These are phyloP conservation scores for Penicillium subrubescens DNA, from an alignment of 495 filamentous ascomycete genomes.

Conservation along the genomic window DNA sequence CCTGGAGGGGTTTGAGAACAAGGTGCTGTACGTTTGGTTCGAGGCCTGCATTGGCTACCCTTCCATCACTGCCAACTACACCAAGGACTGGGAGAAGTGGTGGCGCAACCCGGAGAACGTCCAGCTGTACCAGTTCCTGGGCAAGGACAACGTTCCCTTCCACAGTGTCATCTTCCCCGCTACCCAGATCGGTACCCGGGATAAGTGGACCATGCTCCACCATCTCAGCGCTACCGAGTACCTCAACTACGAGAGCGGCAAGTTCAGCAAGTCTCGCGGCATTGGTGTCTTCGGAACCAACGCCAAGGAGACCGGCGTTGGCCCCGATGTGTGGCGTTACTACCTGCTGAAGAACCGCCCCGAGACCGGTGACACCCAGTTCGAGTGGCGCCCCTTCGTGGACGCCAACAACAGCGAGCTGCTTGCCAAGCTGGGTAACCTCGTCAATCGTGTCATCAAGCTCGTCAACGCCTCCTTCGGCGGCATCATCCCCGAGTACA, in stretches of 20 bases:
- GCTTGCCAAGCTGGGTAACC: constrained; percentile 88
- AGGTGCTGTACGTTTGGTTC: constrained; percentile 98
- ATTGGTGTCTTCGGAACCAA: constrained; percentile 91
- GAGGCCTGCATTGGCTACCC: constrained; percentile 97
- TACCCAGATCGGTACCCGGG: constrained; percentile 77
- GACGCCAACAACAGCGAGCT: constrained; percentile 88
- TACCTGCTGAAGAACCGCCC: constrained; percentile 88
- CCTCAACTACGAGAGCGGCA: constrained; percentile 92
- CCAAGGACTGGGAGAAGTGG: constrained; percentile 90
- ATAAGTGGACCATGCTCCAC: constrained; percentile 90
- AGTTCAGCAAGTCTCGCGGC: constrained; percentile 91
- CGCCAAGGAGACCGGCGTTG: constrained; percentile 85
- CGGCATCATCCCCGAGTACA: constrained; percentile 69
- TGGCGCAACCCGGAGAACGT: constrained; percentile 91
- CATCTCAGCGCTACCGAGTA: constrained; percentile 92
- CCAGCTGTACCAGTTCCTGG: constrained; percentile 94
- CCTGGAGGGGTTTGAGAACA: constrained; percentile 65
- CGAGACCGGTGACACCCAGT: constrained; percentile 86
- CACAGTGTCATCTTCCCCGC: constrained; percentile 92
- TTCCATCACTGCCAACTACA: constrained; percentile 93
- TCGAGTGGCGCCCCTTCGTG: constrained; percentile 85
- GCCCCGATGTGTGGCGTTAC: constrained; percentile 88
- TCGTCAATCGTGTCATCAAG: constrained; percentile 92
- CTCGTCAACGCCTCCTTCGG: constrained; percentile 78
- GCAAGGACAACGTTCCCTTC: constrained; percentile 96